Evolutionary conservation across 1,284 basidiomycete species (phyloP), one percentile per base, ranked within the genome.

Genomic region (Cryptococcus sp.): DNA sequence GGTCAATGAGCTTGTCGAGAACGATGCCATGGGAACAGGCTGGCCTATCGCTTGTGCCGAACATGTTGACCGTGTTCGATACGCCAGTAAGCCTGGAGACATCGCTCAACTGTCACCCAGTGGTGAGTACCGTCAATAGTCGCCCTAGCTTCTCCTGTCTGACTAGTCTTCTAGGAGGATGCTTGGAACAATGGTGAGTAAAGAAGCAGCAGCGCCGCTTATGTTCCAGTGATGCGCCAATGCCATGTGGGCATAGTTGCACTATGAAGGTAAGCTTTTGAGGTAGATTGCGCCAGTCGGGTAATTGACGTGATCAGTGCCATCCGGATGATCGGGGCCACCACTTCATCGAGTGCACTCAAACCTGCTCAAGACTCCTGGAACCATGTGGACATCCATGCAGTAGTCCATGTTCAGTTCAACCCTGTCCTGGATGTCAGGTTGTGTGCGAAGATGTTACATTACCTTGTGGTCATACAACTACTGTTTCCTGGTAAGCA

Each of bases 241-340:
- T 58, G 53, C 46, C 56, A 4, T 89, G 87, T 63, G 87, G 87
- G 2, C 87, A 89, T 62, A 69, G 78, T 4, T 89, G 87, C 66
- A 82, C 82, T 0, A 85, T 80, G 58, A 83, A 83, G 78, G 85
- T 83, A 70, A n/a, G 56, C 23, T 23, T 23, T 23, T 31, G 2
- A 3, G 11, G 13, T 5, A 2, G n/a, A 14, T 6, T 42, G 0
- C n/a, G 31, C 10, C 13, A 23, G 8, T 81, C 80, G 44, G 8
- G 4, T 43, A 3, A 33, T 13, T 72, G 52, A 41, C 51, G 36
- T 30, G 30, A 23, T 23, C 51, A 87, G 84, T 89, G 87, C 58
- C 87, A 89, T 65, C 79, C 83, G 0, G 85, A 86, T 56, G 83
- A 84, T 59, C 78, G 79, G 0, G 76, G 80, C 7, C 86, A 88